Evolutionary conservation across 768 basidiomycete species (phyloP), one percentile per base, ranked within the genome.

Genomic region (Lactifluus subvellereus): DNA sequence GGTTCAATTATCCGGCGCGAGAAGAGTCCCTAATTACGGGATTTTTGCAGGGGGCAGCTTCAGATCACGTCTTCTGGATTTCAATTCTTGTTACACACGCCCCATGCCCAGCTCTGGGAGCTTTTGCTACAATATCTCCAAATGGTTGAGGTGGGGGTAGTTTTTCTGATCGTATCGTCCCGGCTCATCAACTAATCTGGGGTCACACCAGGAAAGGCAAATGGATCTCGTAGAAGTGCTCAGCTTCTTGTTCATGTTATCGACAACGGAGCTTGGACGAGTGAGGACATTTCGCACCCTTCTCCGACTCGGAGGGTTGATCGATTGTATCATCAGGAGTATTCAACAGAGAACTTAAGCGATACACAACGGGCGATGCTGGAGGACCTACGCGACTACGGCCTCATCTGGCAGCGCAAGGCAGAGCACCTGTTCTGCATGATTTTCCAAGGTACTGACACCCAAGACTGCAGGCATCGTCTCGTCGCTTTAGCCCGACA

Each of bases 41-140:
- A 42, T 65, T 59, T 61, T 65, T 85, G 83, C 62, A 84, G 84
- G 51, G 79, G 78, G 54, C 74, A 80, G 60, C 78, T 85, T 47
- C 84, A 86, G 71, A 99, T 99, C 72, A 98, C 95, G 14, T 96
- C 94, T 16, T 80, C 84, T 13, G 97, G 97, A 10, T 98, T 99
- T 72, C 96, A 98, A 71, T 98, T 99, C 72, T 82, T 99, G 52
- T 82, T 99, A 27, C 90, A 97, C 72, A 87, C 94, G 33, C 90
- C 96, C 22, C 92, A 97, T 69, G 91, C 87, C 33, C 97, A 99
- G 72, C 77, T 98, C 18, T 99, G 97, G 97, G 92, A 92, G 71
- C 77, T 98, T 38, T 76, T 99, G 64, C 81, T 98, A 35, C 90
- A 93, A 68, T 99, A 98, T 72, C 77, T 99, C 53, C 82, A 87